Conservation (phyloP, 1,284 basidiomycete species). For the Xerocomus amazonicus region DNA sequence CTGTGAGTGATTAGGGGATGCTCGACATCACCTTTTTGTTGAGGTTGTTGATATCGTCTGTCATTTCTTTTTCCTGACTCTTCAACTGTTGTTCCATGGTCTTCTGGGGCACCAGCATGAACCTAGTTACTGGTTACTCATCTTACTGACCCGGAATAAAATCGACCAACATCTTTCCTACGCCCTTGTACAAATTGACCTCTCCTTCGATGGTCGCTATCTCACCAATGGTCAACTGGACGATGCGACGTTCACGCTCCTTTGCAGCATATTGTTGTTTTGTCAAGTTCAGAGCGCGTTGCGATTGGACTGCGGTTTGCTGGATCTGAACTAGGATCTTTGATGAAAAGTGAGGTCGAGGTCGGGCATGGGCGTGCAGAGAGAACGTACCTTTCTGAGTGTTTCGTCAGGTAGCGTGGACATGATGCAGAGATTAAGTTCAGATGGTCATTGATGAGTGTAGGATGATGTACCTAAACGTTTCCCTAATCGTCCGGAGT, state of each 20-base stretch:
- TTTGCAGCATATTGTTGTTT: constrained; percentile 72
- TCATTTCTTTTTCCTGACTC: constrained; percentile 72
- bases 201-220: constrained; percentile 60
- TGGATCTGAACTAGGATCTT: constrained; percentile 91
- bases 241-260: constrained; percentile 81
- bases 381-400: constrained; percentile 63
- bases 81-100: constrained; percentile 76
- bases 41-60: constrained; percentile 75
- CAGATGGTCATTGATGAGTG: constrained; percentile 11
- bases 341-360: constrained; percentile 17
- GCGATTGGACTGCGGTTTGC: constrained; percentile 77
- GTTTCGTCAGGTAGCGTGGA: constrained; percentile 79
- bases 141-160: background rate
- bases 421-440: constrained; percentile 22
- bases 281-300: constrained; percentile 69
- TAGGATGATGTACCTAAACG: background rate
- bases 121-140: constrained; percentile 49
- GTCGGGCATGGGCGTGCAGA: background rate
- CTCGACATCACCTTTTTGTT: constrained; percentile 61
- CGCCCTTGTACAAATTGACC: constrained; percentile 83
- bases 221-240: constrained; percentile 84
- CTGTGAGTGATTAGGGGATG: background rate
- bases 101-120: constrained; percentile 80
- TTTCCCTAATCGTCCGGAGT: constrained; percentile 28
- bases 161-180: constrained; percentile 81